Percentiles rank a stretch among this genome's conserved stretches.
Evolutionary conservation across 2,329 filamentous ascomycete species (phyloP).

Genomic region (Alternaria burnsii): DNA sequence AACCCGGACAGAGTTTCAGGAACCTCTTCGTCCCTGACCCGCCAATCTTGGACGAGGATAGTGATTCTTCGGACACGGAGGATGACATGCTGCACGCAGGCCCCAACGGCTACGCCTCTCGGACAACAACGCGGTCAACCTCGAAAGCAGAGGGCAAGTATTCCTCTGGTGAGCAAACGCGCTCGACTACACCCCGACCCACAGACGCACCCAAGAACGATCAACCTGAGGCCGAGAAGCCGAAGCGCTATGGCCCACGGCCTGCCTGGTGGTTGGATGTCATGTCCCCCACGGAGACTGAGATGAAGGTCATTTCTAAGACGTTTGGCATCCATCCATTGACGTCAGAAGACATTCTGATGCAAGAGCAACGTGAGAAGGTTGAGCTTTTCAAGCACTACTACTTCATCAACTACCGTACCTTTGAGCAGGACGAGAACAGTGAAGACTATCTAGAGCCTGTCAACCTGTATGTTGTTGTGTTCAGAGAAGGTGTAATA

Average conservation of each 20-base stretch:
- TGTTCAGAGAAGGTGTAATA: conserved; percentile 93
- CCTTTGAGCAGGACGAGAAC: conserved; percentile 92
- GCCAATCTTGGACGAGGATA: conserved; percentile 68
- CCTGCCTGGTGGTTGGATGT: conserved; percentile 98
- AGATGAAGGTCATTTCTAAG: conserved; percentile 94
- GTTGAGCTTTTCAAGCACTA: conserved; percentile 97
- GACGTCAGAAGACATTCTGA: conserved; percentile 95
- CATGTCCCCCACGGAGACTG: conserved; percentile 85
- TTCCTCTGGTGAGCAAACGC: conserved; percentile 43
- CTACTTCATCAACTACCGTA: conserved; percentile 98
- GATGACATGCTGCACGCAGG: conserved; percentile 36
- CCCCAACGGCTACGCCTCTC: conserved; percentile 38
- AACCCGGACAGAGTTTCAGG: conserved; percentile 82
- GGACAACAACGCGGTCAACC: conserved; percentile 31
- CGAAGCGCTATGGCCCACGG: conserved; percentile 71
- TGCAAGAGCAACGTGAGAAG: conserved; percentile 97
- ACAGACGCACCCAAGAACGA: conserved; percentile 58
- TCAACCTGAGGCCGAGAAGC: conserved; percentile 38
- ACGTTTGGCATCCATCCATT: conserved; percentile 95
- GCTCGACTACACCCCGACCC: not conserved
- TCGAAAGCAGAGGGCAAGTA: not conserved
- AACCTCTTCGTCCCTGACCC: conserved; percentile 93
- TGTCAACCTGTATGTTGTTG: conserved; percentile 96
- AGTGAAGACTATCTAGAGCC: conserved; percentile 93
- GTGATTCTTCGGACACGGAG: conserved; percentile 69